phyloP scores from a whole-genome alignment of 176 grass and related monocot species.

The Oryza meyeriana region DNA sequence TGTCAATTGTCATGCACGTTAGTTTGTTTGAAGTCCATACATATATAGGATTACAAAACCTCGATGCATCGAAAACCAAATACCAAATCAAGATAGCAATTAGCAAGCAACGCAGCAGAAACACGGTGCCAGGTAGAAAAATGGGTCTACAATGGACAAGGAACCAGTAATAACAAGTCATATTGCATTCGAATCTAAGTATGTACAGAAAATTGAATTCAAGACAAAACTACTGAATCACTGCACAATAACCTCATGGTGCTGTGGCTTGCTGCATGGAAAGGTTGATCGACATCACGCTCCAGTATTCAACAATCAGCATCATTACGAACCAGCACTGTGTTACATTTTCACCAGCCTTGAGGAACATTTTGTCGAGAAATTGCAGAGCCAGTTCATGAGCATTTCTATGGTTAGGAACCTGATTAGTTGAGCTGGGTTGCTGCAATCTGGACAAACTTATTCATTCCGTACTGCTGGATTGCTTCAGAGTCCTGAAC shows the following conservation, averaged over 20 bases:
- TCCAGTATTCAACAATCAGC: slow-evolving; percentile 34
- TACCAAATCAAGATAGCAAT: not conserved
- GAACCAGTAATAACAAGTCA: not conserved
- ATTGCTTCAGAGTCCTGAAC: slow-evolving; percentile 10
- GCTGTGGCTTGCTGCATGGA: slow-evolving; percentile 34
- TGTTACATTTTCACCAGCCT: not conserved
- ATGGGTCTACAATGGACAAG: not conserved
- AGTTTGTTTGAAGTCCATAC: not conserved
- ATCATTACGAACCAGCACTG: not conserved
- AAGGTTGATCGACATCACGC: slow-evolving; percentile 37
- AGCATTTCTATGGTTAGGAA: slow-evolving; percentile 51
- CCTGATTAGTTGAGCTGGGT: slow-evolving; percentile 38
- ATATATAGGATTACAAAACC: not conserved
- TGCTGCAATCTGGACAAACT: slow-evolving; percentile 46
- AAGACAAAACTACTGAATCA: not conserved
- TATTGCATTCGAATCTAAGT: not conserved
- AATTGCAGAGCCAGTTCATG: slow-evolving; percentile 25
- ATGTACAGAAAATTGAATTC: not conserved
- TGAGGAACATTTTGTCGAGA: slow-evolving; percentile 17
- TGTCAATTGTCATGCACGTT: not conserved
- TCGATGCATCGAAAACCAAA: not conserved
- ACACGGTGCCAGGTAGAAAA: not conserved
- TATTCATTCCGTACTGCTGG: slow-evolving; percentile 26
- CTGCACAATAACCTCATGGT: slow-evolving; percentile 8
- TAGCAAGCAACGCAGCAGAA: not conserved